Evolutionary conservation across 306 rosid genomes (phyloP).

Genomic region (Senna siamea): DNA sequence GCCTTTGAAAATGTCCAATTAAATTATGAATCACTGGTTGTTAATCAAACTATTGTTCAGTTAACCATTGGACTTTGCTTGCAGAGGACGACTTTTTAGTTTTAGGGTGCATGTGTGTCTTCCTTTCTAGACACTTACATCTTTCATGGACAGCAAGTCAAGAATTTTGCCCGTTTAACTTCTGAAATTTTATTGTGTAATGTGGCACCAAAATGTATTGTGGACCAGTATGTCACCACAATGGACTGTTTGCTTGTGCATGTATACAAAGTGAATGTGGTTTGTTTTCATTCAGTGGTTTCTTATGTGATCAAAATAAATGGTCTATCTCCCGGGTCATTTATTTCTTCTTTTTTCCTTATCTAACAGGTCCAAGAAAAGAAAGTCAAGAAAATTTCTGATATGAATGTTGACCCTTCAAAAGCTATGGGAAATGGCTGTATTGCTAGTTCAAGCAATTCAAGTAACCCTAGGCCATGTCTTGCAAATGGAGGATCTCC

Average conservation of each 20-base stretch:
- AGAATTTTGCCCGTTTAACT: slow-evolving; percentile 14
- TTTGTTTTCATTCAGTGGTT: slow-evolving; percentile 25
- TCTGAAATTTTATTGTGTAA: not conserved
- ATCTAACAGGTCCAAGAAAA: slow-evolving; percentile 89
- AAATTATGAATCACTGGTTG: slow-evolving; percentile 14
- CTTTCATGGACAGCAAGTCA: slow-evolving; percentile 11
- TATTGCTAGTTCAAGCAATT: slow-evolving; percentile 82
- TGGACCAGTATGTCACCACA: slow-evolving; percentile 16
- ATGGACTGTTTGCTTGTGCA: slow-evolving; percentile 27
- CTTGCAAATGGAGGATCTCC: slow-evolving; percentile 84
- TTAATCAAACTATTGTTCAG: slow-evolving; percentile 26
- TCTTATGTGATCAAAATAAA: slow-evolving; percentile 20
- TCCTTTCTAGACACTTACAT: slow-evolving; percentile 21
- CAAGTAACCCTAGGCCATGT: slow-evolving; percentile 53
- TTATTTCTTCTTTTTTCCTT: slow-evolving; percentile 13
- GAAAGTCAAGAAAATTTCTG: slow-evolving; percentile 90
- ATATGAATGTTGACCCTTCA: slow-evolving; percentile 79
- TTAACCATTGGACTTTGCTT: slow-evolving; percentile 31
- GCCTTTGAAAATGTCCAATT: slow-evolving; percentile 29
- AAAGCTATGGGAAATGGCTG: slow-evolving; percentile 80
- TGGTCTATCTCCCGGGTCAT: slow-evolving; percentile 21
- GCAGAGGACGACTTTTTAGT: not conserved
- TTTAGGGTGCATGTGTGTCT: slow-evolving; percentile 26
- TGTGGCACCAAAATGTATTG: not conserved
- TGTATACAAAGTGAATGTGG: slow-evolving; percentile 23